These are phyloP conservation scores for Volvariella volvacea DNA, from an alignment of 1,284 basidiomycete species.

Conservation along the genomic window DNA sequence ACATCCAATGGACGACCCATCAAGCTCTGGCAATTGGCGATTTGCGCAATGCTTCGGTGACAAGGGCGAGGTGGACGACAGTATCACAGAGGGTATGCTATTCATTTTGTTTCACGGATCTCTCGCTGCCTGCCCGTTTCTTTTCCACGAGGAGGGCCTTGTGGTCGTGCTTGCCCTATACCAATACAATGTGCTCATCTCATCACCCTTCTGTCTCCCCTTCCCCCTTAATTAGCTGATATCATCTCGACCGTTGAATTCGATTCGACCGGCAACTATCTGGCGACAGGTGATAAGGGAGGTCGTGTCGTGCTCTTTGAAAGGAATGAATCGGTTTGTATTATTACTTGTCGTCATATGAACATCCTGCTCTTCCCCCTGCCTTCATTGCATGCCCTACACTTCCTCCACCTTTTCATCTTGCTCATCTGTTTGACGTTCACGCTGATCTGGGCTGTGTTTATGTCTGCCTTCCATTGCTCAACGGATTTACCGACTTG, in stretches of 20 bases:
- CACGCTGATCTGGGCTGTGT: neutral
- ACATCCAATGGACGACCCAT: conserved; percentile 62
- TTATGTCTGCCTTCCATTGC: too few relatives aligned
- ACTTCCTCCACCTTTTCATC: conserved; percentile 8
- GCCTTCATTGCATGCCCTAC: conserved; percentile 7
- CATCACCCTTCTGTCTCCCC: too few relatives aligned
- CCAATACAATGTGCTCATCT: conserved; percentile 13
- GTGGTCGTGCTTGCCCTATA: conserved; percentile 8
- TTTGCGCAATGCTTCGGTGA: conserved; percentile 99
- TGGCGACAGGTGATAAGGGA: conserved; percentile 99
- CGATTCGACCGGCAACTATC: conserved; percentile 98
- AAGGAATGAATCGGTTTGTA: conserved; percentile 90
- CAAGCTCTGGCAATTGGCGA: conserved; percentile 86
- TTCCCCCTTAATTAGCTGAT: conserved; percentile 67
- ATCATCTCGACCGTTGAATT: conserved; percentile 99
- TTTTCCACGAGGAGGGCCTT: conserved; percentile 5
- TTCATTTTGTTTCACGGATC: too few relatives aligned
- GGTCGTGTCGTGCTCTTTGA: conserved; percentile 99
- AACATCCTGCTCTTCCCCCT: conserved; percentile 6
- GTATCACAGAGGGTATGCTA: conserved; percentile 91
- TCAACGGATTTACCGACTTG: too few relatives aligned
- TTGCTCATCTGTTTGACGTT: conserved; percentile 3
- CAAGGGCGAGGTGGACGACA: conserved; percentile 97
- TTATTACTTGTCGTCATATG: conserved; percentile 1
- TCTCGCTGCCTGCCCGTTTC: conserved; percentile 7